These are phyloP conservation scores for Starmerella bombi DNA, from an alignment of 805 yeast genomes.

Conservation along the genomic window DNA sequence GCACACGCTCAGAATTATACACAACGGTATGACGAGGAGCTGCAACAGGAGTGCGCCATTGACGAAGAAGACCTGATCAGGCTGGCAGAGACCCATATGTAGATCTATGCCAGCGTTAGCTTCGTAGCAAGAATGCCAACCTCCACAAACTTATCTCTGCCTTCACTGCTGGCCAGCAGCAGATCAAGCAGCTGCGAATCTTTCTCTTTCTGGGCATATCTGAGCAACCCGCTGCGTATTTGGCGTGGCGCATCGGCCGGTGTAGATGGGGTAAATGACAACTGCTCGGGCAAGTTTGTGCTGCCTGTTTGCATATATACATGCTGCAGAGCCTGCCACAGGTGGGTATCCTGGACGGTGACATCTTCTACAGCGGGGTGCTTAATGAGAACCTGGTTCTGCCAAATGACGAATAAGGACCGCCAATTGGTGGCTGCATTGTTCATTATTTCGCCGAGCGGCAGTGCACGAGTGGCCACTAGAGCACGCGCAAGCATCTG, in stretches of 20 bases:
- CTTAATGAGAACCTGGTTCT: neutral
- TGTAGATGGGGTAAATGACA: conserved; percentile 3
- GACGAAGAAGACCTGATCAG: conserved; percentile 6
- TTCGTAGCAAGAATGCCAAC: conserved; percentile 7
- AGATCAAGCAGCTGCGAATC: conserved; percentile 4
- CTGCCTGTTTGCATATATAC: neutral
- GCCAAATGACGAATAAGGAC: conserved; percentile 9
- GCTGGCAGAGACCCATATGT: conserved; percentile 2
- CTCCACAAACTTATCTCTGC: conserved; percentile 6
- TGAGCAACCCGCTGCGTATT: conserved; percentile 8
- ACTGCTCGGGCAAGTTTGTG: conserved; percentile 2
- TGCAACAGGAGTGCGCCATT: neutral
- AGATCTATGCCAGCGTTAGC: conserved; percentile 6
- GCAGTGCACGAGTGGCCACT: conserved; percentile 11
- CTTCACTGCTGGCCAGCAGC: conserved; percentile 3
- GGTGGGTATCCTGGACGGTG: neutral
- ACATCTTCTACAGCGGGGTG: neutral
- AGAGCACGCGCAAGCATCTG: conserved; percentile 13
- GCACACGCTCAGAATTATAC: neutral
- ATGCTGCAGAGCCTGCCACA: conserved; percentile 5
- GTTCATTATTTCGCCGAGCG: neutral
- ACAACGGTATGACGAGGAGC: neutral
- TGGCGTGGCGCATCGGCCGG: conserved; percentile 9
- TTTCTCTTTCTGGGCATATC: conserved; percentile 4
- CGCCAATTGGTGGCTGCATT: conserved; percentile 9